Percentiles rank a stretch among this genome's conserved stretches.
phyloP scores from a whole-genome alignment of 192 early-diverging fungal genomes.

The Coemansia furcata region DNA sequence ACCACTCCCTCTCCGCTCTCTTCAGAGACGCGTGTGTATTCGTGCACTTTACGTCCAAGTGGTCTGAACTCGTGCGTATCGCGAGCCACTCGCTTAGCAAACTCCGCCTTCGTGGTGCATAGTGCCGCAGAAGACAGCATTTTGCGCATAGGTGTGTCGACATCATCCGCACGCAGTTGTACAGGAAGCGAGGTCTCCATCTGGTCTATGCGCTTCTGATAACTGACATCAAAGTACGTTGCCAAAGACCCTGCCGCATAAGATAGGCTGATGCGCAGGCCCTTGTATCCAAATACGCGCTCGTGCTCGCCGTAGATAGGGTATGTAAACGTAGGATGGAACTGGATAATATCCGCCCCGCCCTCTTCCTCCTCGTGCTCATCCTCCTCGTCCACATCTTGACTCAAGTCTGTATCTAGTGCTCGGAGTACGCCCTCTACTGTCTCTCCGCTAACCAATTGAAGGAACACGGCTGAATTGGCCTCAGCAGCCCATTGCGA shows the following conservation, averaged over 20 bases:
- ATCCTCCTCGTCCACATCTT: slow-evolving; percentile 36
- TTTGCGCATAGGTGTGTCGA: slow-evolving; percentile 56
- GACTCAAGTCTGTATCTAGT: slow-evolving; percentile 20
- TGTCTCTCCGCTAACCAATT: slow-evolving; percentile 42
- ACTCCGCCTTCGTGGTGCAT: slow-evolving; percentile 61
- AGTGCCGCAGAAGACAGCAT: slow-evolving; percentile 58
- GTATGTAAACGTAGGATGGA: slow-evolving; percentile 86
- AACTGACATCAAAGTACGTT: slow-evolving; percentile 65
- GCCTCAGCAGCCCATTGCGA: slow-evolving; percentile 46
- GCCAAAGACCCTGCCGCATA: slow-evolving; percentile 78
- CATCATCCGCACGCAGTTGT: slow-evolving; percentile 61
- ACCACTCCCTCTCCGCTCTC: slow-evolving; percentile 18
- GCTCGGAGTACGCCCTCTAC: slow-evolving; percentile 27
- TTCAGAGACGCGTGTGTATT: slow-evolving; percentile 53
- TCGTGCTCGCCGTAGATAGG: slow-evolving; percentile 87
- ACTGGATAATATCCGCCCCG: slow-evolving; percentile 52
- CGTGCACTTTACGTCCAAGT: slow-evolving; percentile 71
- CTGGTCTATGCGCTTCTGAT: slow-evolving; percentile 61
- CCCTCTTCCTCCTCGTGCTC: slow-evolving; percentile 34
- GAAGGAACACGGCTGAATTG: slow-evolving; percentile 42
- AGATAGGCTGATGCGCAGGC: slow-evolving; percentile 69
- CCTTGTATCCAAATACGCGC: slow-evolving; percentile 87
- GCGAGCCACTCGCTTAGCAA: slow-evolving; percentile 58
- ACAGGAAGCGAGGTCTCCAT: slow-evolving; percentile 34
- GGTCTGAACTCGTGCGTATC: slow-evolving; percentile 72